Evolutionary conservation across 306 rosid species (phyloP), one percentile per base, ranked within the genome.

Genomic region (Corylus americana): DNA sequence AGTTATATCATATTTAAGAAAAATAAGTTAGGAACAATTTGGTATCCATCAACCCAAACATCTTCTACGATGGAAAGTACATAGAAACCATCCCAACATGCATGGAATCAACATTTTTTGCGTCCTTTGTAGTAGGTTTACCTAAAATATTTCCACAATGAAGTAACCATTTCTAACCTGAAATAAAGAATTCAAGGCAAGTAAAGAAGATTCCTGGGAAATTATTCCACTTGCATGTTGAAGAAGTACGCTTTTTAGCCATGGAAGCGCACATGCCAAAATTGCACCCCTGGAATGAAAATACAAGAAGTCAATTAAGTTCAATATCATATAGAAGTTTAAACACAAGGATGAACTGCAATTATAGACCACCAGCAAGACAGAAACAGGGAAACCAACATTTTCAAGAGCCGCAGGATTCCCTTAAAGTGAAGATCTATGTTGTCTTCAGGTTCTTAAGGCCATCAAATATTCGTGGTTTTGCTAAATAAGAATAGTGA

Each of bases 131-230:
- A 42, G 20, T 42, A 47, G 47, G 44, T 51, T 12, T 74, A 76
- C 39, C 13, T 17, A 69, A 67, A 77, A 74, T 27, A 10, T 58
- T 47, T 42, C 70, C 47, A 53, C 14, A 61, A 22, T 35, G 45
- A 55, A 39, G 37, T 49, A 84, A 64, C 20, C 53, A 37, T 68
- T 71, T 78, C 86, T 78, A 45, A 94, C 98, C 91, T 90, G 97
- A 89, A 84, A 89, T 82, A 94, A 78, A 37, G 97, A 94, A 81
- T 94, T 94, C 78, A 92, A 85, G 64, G 90, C 85, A 64, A 80
- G 80, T 48, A 94, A 77, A 57, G 98, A 94, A 75, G 91, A 92
- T 83, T 92, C 92, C 83, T 89, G 97, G 76, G 98, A 90, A 85
- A 83, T 85, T 74, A 92, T 89, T 54, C 86, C 90, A 71, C 91